Conservation (phyloP, 148 eudicot species). For the Nyssa sinensis region DNA sequence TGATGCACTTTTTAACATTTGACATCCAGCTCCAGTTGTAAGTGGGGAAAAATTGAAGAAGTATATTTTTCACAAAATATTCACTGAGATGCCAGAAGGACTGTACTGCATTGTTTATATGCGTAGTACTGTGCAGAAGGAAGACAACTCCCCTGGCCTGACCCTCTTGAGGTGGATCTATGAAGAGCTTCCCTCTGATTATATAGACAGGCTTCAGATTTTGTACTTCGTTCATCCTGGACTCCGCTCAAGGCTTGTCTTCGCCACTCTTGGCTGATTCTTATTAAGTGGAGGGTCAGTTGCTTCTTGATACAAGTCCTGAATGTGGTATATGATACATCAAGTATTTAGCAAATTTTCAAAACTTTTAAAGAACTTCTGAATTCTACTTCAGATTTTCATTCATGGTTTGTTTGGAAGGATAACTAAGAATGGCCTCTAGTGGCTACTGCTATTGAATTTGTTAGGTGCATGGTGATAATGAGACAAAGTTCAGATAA, state of each 20-base stretch:
- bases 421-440: no score
- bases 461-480: no score
- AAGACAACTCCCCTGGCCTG: slow-evolving; percentile 89
- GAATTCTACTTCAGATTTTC: neutral
- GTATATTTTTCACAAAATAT: slow-evolving; percentile 70
- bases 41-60: slow-evolving; percentile 73
- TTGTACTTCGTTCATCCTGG: slow-evolving; percentile 95
- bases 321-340: neutral
- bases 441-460: neutral
- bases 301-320: neutral
- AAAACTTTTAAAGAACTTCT: neutral
- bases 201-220: slow-evolving; percentile 84
- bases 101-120: slow-evolving; percentile 81
- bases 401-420: neutral
- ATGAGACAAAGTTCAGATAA: no score
- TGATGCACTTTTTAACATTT: slow-evolving; percentile 1
- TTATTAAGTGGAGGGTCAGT: slow-evolving; percentile 87
- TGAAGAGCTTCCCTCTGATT: slow-evolving; percentile 78
- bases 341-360: neutral
- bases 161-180: slow-evolving; percentile 92
- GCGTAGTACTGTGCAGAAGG: slow-evolving; percentile 82
- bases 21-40: slow-evolving; percentile 60
- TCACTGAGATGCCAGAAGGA: slow-evolving; percentile 73
- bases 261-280: slow-evolving; percentile 92
- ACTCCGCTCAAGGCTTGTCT: slow-evolving; percentile 79